Evolutionary conservation across 805 yeast species (phyloP).

Genomic region (Candida pseudofarinosa): DNA sequence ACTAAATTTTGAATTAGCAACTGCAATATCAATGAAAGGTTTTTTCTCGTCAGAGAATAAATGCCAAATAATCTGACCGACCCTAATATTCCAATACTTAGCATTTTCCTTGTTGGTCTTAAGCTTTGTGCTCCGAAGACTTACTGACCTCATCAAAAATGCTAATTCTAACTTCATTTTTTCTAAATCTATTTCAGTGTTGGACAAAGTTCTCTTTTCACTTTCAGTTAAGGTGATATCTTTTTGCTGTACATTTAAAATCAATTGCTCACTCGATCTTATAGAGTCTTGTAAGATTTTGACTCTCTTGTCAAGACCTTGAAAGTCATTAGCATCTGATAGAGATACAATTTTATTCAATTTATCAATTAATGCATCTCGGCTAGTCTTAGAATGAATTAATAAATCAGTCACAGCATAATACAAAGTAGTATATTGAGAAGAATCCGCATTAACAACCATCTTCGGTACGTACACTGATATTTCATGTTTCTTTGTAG

Average conservation of each 20-base stretch:
- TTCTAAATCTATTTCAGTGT: slow-evolving; percentile 31
- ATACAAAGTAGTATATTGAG: slow-evolving; percentile 34
- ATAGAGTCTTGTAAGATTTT: slow-evolving; percentile 27
- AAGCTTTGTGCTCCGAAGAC: slow-evolving; percentile 16
- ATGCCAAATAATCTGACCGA: slow-evolving; percentile 71
- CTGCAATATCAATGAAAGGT: slow-evolving; percentile 67
- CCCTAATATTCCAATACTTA: slow-evolving; percentile 25
- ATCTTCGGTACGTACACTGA: slow-evolving; percentile 32
- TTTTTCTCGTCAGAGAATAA: slow-evolving; percentile 54
- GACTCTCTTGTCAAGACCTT: slow-evolving; percentile 29
- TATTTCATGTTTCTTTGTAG: slow-evolving; percentile 24
- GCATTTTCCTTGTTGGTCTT: slow-evolving; percentile 16
- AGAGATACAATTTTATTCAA: slow-evolving; percentile 34
- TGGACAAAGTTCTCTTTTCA: slow-evolving; percentile 18
- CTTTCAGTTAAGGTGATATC: slow-evolving; percentile 17
- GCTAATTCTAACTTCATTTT: slow-evolving; percentile 29
- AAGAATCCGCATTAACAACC: slow-evolving; percentile 35
- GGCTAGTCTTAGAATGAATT: slow-evolving; percentile 21
- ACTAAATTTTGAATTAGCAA: slow-evolving; percentile 57
- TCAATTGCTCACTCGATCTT: slow-evolving; percentile 26
- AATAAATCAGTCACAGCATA: slow-evolving; percentile 33
- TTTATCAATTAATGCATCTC: slow-evolving; percentile 34
- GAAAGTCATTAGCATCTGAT: slow-evolving; percentile 33
- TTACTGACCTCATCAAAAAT: slow-evolving; percentile 30
- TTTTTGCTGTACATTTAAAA: slow-evolving; percentile 37